Evolutionary conservation across 2,329 filamentous ascomycete species (phyloP).

Genomic region (Aspergillus awamori): DNA sequence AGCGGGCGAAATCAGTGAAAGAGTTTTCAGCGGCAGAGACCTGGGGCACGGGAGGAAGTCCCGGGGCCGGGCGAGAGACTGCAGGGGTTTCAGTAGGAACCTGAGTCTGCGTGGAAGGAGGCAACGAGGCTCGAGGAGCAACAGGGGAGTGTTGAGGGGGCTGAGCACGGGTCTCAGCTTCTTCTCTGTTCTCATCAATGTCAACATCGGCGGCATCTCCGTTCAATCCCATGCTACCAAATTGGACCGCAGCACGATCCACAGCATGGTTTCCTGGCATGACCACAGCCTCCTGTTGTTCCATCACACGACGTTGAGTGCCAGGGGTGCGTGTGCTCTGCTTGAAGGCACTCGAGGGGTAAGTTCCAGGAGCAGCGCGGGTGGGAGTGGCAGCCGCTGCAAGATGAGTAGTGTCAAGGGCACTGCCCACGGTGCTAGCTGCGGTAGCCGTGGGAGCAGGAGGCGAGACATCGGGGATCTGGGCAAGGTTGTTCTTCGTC

Average conservation of each 20-base stretch:
- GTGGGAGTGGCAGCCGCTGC: conserved; percentile 54
- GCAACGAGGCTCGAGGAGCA: conserved; percentile 81
- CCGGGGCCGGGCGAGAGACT: conserved; percentile 63
- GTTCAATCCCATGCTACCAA: conserved; percentile 90
- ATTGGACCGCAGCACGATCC: conserved; percentile 89
- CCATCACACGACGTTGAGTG: conserved; percentile 82
- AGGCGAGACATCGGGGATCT: conserved; percentile 78
- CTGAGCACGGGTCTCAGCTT: conserved; percentile 90
- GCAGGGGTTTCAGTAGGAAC: conserved; percentile 43
- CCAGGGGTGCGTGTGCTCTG: conserved; percentile 72
- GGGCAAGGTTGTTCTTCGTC: conserved; percentile 89
- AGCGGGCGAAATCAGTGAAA: conserved; percentile 56
- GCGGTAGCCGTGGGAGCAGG: conserved; percentile 79
- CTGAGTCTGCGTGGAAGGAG: conserved; percentile 59
- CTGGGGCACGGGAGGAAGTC: conserved; percentile 63
- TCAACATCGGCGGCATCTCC: conserved; percentile 63
- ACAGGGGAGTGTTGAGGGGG: conserved; percentile 92
- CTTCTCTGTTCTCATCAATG: conserved; percentile 91
- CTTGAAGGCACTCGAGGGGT: conserved; percentile 78
- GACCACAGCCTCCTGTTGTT: conserved; percentile 96
- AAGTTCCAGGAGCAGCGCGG: conserved; percentile 70
- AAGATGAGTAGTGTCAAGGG: conserved; percentile 70
- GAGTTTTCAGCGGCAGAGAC: conserved; percentile 53
- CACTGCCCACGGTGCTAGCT: conserved; percentile 86
- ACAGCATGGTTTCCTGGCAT: conserved; percentile 98